Evolutionary conservation across 2,329 filamentous ascomycete genomes (phyloP), one percentile per base, ranked within the genome.

Genomic region (Beauveria caledonica): DNA sequence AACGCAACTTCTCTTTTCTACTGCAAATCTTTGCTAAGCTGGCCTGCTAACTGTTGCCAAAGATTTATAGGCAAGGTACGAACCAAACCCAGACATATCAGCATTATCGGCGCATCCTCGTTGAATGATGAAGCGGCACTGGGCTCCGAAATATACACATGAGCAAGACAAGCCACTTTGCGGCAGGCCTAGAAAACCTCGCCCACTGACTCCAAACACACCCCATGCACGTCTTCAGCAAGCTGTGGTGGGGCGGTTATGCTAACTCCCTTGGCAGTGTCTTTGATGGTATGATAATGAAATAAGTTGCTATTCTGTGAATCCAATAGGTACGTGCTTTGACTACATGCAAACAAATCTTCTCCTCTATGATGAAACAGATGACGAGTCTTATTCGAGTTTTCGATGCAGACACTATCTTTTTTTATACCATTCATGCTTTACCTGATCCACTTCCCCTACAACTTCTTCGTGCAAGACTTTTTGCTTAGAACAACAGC

Each of bases 101-200:
- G 11, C 40, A 44, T 44, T 21, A 40, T 40, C 42, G 29, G 21
- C 25, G 42, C 25, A 29, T 44, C 6, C 46, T 9, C 33, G 15
- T 77, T 72, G 69, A 68, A 85, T 90, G 89, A 93, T 92, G 89
- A 91, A 89, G 81, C 77, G 90, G 92, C 92, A 96, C 92, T 96
- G 92, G 92, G 92, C 92, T 93, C 92, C 88, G 91, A 95, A 69
- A 75, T 62, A 54, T 74, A 60, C 63, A 75, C 79, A 85, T 86
- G 91, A 91, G 92, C 80, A 72, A 65, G 89, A 92, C 86, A 84
- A 88, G 85, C 90, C 91, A 90, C 77, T 83, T 89, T 90, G 90
- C 77, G 91, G 90, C 91, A 96, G 91, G 92, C 92, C 90, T 96
- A 95, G 91, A 95, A 96, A 96, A 96, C 92, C 92, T 96, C 86